Conservation (phyloP, 1,284 basidiomycete genomes). For the Leccinum holopus region DNA sequence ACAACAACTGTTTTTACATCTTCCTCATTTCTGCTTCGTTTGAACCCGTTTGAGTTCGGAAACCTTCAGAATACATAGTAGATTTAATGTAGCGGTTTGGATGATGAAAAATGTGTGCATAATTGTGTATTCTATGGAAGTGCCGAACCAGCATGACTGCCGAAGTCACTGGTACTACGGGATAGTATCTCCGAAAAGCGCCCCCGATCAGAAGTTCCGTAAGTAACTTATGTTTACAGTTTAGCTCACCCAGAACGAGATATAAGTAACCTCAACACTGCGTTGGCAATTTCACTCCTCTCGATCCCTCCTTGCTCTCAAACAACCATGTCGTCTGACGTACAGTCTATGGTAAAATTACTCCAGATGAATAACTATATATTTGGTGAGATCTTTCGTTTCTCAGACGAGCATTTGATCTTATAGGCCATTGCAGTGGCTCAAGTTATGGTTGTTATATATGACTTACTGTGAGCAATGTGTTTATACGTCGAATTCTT, state of each 20-base stretch:
- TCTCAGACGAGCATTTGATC: not conserved
- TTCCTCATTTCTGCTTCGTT: no score
- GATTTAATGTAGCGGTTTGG: no score
- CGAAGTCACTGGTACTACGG: no score
- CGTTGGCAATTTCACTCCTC: not conserved
- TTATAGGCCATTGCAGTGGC: not conserved
- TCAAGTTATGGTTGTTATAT: not conserved
- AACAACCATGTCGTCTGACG: not conserved
- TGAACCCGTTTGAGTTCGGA: no score
- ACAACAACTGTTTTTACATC: no score
- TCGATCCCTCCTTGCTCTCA: not conserved
- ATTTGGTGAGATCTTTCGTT: not conserved
- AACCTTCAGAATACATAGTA: no score
- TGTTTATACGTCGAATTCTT: not conserved
- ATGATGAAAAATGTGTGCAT: no score
- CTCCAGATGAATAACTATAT: not conserved
- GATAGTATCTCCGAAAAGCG: not conserved
- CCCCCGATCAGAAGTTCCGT: no score
- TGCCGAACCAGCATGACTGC: no score
- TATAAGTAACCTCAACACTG: not conserved
- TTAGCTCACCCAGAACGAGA: not conserved
- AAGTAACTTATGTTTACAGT: no score
- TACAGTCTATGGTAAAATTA: not conserved
- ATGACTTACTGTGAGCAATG: not conserved
- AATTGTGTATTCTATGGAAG: no score